These are phyloP conservation scores for Poa annua DNA, from an alignment of 176 grass and related monocot genomes.

Conservation along the genomic window DNA sequence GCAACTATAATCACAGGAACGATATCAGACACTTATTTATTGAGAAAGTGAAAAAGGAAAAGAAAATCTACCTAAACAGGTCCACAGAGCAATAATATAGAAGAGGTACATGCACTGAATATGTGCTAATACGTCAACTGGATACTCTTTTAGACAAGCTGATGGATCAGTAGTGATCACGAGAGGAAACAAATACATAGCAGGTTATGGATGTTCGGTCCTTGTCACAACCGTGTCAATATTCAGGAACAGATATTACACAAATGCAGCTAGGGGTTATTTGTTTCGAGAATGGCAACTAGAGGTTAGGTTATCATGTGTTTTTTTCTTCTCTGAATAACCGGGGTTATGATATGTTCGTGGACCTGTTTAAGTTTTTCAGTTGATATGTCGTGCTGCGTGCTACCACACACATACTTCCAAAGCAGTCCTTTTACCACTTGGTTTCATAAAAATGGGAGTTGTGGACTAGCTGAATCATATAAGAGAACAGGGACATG, in stretches of 20 bases:
- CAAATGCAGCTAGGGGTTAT: not conserved
- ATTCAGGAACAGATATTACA: slow-evolving; percentile 5
- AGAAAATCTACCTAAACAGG: not conserved
- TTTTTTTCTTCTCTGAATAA: not conserved
- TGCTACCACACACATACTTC: not conserved
- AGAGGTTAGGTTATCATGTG: not conserved
- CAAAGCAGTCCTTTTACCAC: not conserved
- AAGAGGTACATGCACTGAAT: not conserved
- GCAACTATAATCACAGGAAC: slow-evolving; percentile 12
- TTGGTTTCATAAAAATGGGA: not conserved
- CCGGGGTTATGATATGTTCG: not conserved
- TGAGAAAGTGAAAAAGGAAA: not conserved
- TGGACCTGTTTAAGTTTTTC: not conserved
- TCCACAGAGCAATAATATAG: not conserved
- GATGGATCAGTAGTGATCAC: not conserved
- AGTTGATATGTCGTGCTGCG: not conserved
- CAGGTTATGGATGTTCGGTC: not conserved
- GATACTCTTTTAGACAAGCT: not conserved
- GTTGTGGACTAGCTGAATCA: not conserved
- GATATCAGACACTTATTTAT: not conserved
- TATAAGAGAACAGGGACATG: slow-evolving; percentile 14
- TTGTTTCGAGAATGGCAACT: not conserved
- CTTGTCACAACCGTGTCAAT: not conserved
- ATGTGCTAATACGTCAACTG: not conserved
- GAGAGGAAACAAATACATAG: not conserved